A percentile compares a stretch with the other conserved stretches of the same genome.
These are phyloP conservation scores for Mycosphaerella sp. DNA, from an alignment of 2,329 filamentous ascomycete genomes.

Conservation along the genomic window DNA sequence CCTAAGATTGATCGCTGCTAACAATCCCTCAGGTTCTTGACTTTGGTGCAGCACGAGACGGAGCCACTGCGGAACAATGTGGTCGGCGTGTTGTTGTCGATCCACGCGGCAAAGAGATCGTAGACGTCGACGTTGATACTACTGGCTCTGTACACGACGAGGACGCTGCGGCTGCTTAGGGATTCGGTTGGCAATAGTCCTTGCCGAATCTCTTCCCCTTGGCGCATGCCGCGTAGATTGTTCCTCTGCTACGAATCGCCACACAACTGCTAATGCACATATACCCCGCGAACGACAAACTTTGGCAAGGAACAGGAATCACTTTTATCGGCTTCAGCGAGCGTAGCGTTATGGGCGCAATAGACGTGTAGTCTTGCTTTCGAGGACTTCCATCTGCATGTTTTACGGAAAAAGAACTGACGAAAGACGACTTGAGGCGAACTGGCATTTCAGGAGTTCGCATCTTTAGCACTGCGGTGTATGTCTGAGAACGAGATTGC, in stretches of 20 bases:
- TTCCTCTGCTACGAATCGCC: not conserved
- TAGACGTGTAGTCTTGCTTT: not conserved
- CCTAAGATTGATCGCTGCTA: constrained; percentile 23
- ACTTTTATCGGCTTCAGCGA: constrained; percentile 1
- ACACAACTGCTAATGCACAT: not conserved
- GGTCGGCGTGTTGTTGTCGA: constrained; percentile 66
- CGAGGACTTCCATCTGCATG: not conserved
- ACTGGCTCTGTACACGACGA: constrained; percentile 11
- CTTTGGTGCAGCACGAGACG: constrained; percentile 90
- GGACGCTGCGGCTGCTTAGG: constrained; percentile 15
- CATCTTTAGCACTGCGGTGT: not conserved
- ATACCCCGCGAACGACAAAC: not conserved
- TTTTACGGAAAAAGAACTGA: not conserved
- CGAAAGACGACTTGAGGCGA: not conserved
- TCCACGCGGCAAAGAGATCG: constrained; percentile 30
- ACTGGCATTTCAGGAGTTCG: not conserved
- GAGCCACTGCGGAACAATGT: constrained; percentile 67
- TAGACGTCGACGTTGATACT: constrained; percentile 28
- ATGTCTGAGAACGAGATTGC: not conserved
- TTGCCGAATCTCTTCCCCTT: constrained; percentile 5
- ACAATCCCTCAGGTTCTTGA: constrained; percentile 70
- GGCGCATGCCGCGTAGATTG: not conserved
- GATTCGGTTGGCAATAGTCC: constrained; percentile 8
- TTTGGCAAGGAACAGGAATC: not conserved
- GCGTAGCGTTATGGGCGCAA: constrained; percentile 3